Percentiles rank a stretch among this genome's conserved stretches.
Conservation (phyloP, 495 filamentous ascomycete species). For the Penicillium chermesinum region DNA sequence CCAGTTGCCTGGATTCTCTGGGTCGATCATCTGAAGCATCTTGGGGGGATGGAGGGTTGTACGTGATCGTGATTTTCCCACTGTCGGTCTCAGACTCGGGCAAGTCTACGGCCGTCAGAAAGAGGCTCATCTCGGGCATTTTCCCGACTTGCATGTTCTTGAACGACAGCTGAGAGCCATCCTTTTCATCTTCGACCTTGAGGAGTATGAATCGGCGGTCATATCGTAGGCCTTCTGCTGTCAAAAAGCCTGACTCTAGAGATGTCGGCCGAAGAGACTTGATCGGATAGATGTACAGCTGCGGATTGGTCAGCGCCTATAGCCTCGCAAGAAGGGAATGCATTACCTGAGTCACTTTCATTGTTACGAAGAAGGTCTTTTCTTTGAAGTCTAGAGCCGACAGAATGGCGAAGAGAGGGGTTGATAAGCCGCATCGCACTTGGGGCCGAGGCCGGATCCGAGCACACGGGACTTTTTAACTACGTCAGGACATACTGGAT, state of each 20-base stretch:
- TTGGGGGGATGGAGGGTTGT: slow-evolving; percentile 31
- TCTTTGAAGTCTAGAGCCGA: no score
- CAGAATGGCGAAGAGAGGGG: no score
- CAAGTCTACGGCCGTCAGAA: slow-evolving; percentile 52
- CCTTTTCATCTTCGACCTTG: slow-evolving; percentile 38
- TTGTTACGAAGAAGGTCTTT: no score
- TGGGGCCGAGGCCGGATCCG: background rate
- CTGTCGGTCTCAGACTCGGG: slow-evolving; percentile 19
- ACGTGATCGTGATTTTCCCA: slow-evolving; percentile 53
- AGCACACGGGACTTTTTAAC: background rate
- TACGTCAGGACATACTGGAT: background rate
- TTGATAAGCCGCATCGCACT: no score
- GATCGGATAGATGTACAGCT: slow-evolving; percentile 87
- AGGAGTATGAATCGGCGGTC: slow-evolving; percentile 80
- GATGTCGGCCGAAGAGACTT: slow-evolving; percentile 70
- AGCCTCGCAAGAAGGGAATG: background rate
- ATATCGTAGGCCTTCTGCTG: slow-evolving; percentile 62
- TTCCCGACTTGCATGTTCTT: slow-evolving; percentile 64
- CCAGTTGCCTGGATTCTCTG: slow-evolving; percentile 28
- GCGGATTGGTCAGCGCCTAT: background rate
- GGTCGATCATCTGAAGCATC: slow-evolving; percentile 6
- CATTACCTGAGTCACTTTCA: slow-evolving; percentile 42
- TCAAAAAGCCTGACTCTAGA: slow-evolving; percentile 51
- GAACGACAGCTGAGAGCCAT: slow-evolving; percentile 25
- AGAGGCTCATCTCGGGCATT: slow-evolving; percentile 63